Evolutionary conservation across 2,329 filamentous ascomycete genomes (phyloP).

Genomic region (Dactylellina parvicollis): DNA sequence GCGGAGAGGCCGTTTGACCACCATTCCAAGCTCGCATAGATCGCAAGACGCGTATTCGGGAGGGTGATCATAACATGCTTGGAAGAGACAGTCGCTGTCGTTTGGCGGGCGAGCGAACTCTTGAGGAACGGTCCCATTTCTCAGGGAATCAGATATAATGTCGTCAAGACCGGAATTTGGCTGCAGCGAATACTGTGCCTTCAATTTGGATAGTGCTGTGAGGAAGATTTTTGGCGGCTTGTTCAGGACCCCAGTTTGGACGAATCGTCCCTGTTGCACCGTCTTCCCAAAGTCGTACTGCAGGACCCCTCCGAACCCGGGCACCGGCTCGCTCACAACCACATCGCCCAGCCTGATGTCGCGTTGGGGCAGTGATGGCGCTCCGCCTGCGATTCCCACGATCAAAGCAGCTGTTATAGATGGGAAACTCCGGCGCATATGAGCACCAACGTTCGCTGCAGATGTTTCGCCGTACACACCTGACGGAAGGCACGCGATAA

Average conservation of each 20-base stretch:
- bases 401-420: background rate
- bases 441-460: background rate
- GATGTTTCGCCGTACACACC: background rate
- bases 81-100: too few relatives aligned
- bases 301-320: constrained; percentile 1
- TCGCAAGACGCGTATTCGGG: too few relatives aligned
- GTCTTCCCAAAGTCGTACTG: constrained; percentile 12
- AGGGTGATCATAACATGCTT: too few relatives aligned
- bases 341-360: constrained; percentile 19
- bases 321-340: constrained; percentile 11
- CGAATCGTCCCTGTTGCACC: background rate
- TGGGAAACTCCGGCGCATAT: constrained; percentile 8
- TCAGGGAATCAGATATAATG: background rate
- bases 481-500: constrained; percentile 8
- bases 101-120: too few relatives aligned
- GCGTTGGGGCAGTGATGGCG: background rate
- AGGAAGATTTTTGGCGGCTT: constrained; percentile 22
- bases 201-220: constrained; percentile 2
- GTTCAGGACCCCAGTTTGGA: constrained; percentile 7
- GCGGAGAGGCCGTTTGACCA: background rate
- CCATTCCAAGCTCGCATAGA: too few relatives aligned
- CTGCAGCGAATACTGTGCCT: background rate
- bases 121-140: background rate
- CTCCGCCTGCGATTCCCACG: constrained; percentile 22
- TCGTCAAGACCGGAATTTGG: background rate